A percentile compares a stretch with the other conserved stretches of the same genome.
These are phyloP conservation scores for Pyrenophora tritici-repentis DNA, from an alignment of 2,329 filamentous ascomycete species.

Conservation along the genomic window DNA sequence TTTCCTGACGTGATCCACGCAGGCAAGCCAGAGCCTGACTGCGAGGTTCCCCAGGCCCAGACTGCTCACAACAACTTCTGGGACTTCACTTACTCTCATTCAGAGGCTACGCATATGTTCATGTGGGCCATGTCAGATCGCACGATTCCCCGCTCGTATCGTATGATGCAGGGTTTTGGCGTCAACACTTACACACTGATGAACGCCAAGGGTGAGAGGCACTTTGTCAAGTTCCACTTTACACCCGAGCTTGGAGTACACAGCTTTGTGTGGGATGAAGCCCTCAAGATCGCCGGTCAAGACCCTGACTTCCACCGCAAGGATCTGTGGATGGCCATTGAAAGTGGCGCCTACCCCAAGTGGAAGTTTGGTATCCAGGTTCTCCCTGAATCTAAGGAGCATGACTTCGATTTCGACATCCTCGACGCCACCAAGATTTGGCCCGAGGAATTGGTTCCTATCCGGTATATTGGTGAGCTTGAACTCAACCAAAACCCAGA, in stretches of 20 bases:
- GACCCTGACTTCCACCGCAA: slow-evolving; percentile 84
- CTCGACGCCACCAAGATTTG: slow-evolving; percentile 85
- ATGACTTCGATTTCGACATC: slow-evolving; percentile 84
- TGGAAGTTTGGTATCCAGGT: slow-evolving; percentile 86
- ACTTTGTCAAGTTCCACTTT: slow-evolving; percentile 79
- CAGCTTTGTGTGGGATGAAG: slow-evolving; percentile 79
- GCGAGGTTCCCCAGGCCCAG: slow-evolving; percentile 73
- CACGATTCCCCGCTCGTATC: slow-evolving; percentile 72
- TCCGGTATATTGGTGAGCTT: slow-evolving; percentile 78
- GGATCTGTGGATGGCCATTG: slow-evolving; percentile 75
- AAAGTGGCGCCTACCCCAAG: slow-evolving; percentile 70
- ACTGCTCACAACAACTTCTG: slow-evolving; percentile 76
- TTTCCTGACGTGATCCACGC: slow-evolving; percentile 69
- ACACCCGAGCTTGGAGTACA: slow-evolving; percentile 76
- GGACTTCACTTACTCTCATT: slow-evolving; percentile 70
- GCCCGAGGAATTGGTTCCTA: slow-evolving; percentile 76
- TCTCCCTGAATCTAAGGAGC: slow-evolving; percentile 70
- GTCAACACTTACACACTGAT: slow-evolving; percentile 77
- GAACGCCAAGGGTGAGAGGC: slow-evolving; percentile 69
- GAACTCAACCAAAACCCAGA: slow-evolving; percentile 80
- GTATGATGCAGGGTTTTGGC: slow-evolving; percentile 87
- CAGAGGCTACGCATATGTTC: slow-evolving; percentile 77
- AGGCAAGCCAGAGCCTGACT: slow-evolving; percentile 72
- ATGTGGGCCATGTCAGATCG: slow-evolving; percentile 81
- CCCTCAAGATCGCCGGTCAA: slow-evolving; percentile 65